Percentiles rank a stretch among this genome's conserved stretches.
Evolutionary conservation across 2,329 filamentous ascomycete species (phyloP).

Genomic region (Neofusicoccum umdonicola): DNA sequence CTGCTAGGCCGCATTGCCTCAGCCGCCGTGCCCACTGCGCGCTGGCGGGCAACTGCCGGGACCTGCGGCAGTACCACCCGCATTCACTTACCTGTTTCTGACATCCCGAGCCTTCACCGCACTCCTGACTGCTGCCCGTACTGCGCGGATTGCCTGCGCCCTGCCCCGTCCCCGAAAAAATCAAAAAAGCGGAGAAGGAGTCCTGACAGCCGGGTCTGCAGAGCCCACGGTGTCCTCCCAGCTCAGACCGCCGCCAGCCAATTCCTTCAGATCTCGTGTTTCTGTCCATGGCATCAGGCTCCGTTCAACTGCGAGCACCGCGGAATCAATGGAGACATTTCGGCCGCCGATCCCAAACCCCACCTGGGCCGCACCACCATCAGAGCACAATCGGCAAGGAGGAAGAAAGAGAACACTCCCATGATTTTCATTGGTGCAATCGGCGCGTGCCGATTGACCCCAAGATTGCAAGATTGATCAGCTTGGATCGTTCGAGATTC

Average conservation of each 20-base stretch:
- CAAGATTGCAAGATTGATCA: conserved; percentile 9
- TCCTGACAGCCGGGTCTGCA: not conserved
- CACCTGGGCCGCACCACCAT: not conserved
- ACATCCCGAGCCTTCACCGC: not conserved
- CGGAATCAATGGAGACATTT: not conserved
- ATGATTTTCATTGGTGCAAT: not conserved
- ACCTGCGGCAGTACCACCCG: conserved; percentile 2
- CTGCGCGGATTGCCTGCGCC: not conserved
- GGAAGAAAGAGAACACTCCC: not conserved
- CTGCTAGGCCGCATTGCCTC: conserved; percentile 7
- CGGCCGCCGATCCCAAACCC: not conserved
- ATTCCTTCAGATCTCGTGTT: conserved; percentile 5
- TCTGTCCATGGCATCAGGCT: too few species aligned
- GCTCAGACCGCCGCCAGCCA: conserved; percentile 1
- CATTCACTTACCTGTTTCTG: not conserved
- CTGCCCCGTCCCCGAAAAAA: not conserved
- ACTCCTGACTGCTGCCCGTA: not conserved
- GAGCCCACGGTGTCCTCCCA: too few species aligned
- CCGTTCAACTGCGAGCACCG: too few species aligned
- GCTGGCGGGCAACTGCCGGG: not conserved
- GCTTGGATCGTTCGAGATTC: conserved; percentile 10
- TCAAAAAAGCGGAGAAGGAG: conserved; percentile 6
- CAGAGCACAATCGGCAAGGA: not conserved
- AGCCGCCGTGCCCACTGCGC: not conserved
- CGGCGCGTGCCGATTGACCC: not conserved